Percentiles rank a stretch among this genome's conserved stretches.
These are phyloP conservation scores for Agaricus subrufescens DNA, from an alignment of 768 basidiomycete genomes.

Conservation along the genomic window DNA sequence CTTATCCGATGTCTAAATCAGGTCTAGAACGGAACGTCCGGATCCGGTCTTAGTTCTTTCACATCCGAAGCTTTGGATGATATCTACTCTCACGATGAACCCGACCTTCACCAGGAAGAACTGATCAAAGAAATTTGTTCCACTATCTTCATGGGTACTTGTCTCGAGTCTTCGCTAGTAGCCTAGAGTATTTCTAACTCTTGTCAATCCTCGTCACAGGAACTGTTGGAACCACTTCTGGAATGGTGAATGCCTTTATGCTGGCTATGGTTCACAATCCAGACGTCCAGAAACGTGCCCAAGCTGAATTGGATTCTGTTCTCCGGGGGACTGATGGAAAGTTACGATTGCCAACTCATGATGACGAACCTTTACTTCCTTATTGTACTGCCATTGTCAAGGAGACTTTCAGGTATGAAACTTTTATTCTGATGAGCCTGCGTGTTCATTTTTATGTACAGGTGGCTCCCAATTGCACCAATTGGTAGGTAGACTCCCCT, in stretches of 20 bases:
- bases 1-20: background rate
- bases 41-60: constrained; percentile 6
- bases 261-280: constrained; percentile 38
- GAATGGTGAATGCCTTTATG: constrained; percentile 33
- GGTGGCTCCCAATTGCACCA: constrained; percentile 24
- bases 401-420: constrained; percentile 22
- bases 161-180: background rate
- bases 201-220: constrained; percentile 22
- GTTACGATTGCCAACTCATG: constrained; percentile 27
- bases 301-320: constrained; percentile 27
- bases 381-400: constrained; percentile 29
- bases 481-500: constrained; percentile 16
- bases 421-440: background rate
- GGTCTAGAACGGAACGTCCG: background rate
- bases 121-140: constrained; percentile 22
- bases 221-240: constrained; percentile 47
- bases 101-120: constrained; percentile 1
- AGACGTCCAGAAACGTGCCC: constrained; percentile 27
- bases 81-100: constrained; percentile 4
- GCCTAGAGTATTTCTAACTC: background rate
- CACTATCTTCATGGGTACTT: constrained; percentile 9
- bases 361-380: constrained; percentile 27
- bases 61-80: constrained; percentile 11
- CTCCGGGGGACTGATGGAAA: constrained; percentile 26
- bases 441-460: background rate